Percentiles rank a stretch among this genome's conserved stretches.
Evolutionary conservation across 1,284 basidiomycete genomes (phyloP).

Genomic region (Heterobasidion occidentale): DNA sequence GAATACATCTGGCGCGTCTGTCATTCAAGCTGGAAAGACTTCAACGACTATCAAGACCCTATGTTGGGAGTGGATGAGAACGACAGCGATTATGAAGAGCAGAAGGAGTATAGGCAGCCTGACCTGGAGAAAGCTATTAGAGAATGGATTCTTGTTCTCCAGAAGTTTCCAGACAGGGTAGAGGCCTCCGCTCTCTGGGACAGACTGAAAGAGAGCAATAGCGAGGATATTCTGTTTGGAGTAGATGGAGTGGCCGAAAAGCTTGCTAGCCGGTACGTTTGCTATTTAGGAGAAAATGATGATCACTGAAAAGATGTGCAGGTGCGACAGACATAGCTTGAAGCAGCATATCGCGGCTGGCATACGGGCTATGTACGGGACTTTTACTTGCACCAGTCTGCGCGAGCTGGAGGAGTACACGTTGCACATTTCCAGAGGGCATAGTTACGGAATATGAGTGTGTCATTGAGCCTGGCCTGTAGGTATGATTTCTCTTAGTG

Average conservation of each 20-base stretch:
- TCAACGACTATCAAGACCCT: not conserved
- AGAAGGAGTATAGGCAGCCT: not conserved
- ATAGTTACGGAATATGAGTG: too few species aligned
- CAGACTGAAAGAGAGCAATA: not conserved
- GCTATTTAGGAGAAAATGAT: not conserved
- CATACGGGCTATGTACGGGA: too few species aligned
- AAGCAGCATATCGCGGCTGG: not conserved
- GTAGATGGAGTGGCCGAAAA: not conserved
- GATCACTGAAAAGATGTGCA: not conserved
- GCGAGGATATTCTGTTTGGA: not conserved
- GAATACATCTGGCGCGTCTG: not conserved
- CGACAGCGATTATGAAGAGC: not conserved
- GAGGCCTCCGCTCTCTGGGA: not conserved
- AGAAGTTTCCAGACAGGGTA: not conserved
- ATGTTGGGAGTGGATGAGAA: not conserved
- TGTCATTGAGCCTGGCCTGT: too few species aligned
- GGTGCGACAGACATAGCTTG: not conserved
- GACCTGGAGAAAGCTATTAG: not conserved
- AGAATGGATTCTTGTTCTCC: not conserved
- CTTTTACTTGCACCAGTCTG: too few species aligned
- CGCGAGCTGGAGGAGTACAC: too few species aligned
- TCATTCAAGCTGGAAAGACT: not conserved
- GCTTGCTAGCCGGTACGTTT: not conserved
- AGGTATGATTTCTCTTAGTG: too few species aligned
- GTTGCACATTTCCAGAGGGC: too few species aligned